Base-by-base conservation (phyloP, 192 early-diverging fungal species). In the Chytriomyces confervae region DNA sequence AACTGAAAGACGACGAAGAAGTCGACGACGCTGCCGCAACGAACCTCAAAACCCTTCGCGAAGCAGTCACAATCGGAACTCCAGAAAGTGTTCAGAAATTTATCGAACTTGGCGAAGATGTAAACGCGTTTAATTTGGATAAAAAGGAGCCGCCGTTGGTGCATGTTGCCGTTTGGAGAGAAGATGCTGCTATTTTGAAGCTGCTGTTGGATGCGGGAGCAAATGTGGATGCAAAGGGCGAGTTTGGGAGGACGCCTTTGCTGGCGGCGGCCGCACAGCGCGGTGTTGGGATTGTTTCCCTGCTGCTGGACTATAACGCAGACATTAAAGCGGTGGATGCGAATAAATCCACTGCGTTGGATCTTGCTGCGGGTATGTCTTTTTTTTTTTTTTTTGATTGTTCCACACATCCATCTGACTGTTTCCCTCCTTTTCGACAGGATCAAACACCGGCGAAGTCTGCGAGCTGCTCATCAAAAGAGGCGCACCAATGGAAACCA, bases 321-420 rank as follows among this genome's bases (percentile, higher is more conserved):
- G 27, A 65, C 24, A 27, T 65, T 13, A 65, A 65, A 11, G 16
- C 64, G 18, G 11, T 13, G 11, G 36, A 65, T 6, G 11, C 36
- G 16, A 65, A 65, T 27, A 65, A 65, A 27, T 43, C 20, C 11
- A 65, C 64, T 23, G 24, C 64, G 64, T 3, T 65, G 64, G 18
- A 65, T 43, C 27, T 65, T 16, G 64, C 64, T 29, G 64, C 64
- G 16, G 36, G 64, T 65, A 27, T 29, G 64, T 43, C 3, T 16
- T 23, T 11, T 13, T 16, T 13, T 16, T 16, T 23, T 65, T 13
- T 16, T 13, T 16, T 65, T 23, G 1, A 57, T 57, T 57, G 2
- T 57, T 20, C 53, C 53, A 1, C 5, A 5, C 53, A 3, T n/a
- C 20, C 5, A 20, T 20, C 36, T 36, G 36, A 36, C 36, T 36